Evolutionary conservation across 345 rosid species (phyloP), one percentile per base, ranked within the genome.

Genomic region (Pelargonium nanum): DNA sequence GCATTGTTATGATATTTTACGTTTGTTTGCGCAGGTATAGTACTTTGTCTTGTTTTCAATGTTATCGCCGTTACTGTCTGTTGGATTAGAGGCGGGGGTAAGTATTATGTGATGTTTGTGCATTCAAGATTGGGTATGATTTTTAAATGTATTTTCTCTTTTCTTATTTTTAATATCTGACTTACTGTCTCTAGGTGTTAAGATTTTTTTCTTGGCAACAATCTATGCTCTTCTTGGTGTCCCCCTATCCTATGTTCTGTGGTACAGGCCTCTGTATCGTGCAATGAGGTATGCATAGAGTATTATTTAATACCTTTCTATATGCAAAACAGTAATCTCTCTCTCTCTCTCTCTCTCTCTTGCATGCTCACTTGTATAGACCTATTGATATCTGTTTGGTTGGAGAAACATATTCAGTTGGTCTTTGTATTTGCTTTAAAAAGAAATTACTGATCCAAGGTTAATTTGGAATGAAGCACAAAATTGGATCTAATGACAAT

Each of bases 201-300:
- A 86, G 67, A 94, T 86, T 63, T 94, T 91, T 72, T 83, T 94
- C 81, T 91, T 94, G 66, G 90, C 99, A 4, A 67, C 70, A 4
- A 94, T 94, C 69, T 94, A 94, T 75, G 90, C 81, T 1, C 70
- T 94, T 64, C 75, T 84, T 24, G 97, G 99, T 75, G 74, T 80
- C 28, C 99, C 99, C 4, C 82, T 91, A 50, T 91, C 97, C 44
- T 94, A 88, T 67, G 80, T 94, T 53, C 65, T 94, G 53, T 94
- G 99, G 99, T 94, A 94, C 77, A 82, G 96, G 81, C 99, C 99
- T 22, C 85, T 94, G 12, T 94, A 90, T 77, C 83, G 95, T 71
- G 99, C 89, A 65, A 90, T 94, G 96, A 86, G 93, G 99, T 78
- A 74, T 60, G 78, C 57, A 1, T 26, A 55, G 24, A 34, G 4